Conservation (phyloP, 495 filamentous ascomycete species). For the Neurospora pannonica region DNA sequence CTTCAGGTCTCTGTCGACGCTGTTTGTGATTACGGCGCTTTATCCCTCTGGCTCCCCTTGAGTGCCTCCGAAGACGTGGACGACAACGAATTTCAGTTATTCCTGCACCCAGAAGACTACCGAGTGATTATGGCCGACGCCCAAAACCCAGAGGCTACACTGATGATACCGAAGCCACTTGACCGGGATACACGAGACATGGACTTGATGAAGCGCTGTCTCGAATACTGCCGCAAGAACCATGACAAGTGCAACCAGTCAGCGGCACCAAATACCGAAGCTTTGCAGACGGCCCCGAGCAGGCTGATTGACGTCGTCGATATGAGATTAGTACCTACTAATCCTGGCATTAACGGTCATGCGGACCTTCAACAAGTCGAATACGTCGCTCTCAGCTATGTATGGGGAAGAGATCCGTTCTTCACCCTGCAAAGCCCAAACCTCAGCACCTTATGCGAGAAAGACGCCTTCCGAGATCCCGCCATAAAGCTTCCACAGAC, state of each 20-base stretch:
- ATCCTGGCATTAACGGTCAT: constrained; percentile 7
- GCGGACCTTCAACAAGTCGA: constrained; percentile 5
- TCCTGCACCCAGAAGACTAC: neutral
- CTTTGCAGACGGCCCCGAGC: constrained; percentile 18
- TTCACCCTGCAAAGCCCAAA: constrained; percentile 16
- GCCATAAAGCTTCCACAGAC: constrained; percentile 12
- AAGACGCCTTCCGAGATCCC: neutral
- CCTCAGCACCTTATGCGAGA: constrained; percentile 5
- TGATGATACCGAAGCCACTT: neutral
- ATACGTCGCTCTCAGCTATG: constrained; percentile 26
- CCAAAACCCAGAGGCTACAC: neutral
- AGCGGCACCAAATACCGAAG: constrained; percentile 14
- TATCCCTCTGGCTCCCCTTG: neutral
- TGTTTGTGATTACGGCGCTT: neutral
- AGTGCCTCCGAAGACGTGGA: neutral
- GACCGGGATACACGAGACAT: neutral
- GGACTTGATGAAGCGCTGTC: neutral
- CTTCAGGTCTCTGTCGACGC: neutral
- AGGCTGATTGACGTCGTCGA: constrained; percentile 22
- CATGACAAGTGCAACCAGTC: constrained; percentile 7
- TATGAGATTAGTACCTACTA: constrained; percentile 2
- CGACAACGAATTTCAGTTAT: neutral
- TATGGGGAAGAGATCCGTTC: constrained; percentile 20
- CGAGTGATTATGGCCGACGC: neutral
- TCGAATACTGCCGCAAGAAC: constrained; percentile 16